Conservation (phyloP, 2,329 filamentous ascomycete species). For the Fusarium begoniae region DNA sequence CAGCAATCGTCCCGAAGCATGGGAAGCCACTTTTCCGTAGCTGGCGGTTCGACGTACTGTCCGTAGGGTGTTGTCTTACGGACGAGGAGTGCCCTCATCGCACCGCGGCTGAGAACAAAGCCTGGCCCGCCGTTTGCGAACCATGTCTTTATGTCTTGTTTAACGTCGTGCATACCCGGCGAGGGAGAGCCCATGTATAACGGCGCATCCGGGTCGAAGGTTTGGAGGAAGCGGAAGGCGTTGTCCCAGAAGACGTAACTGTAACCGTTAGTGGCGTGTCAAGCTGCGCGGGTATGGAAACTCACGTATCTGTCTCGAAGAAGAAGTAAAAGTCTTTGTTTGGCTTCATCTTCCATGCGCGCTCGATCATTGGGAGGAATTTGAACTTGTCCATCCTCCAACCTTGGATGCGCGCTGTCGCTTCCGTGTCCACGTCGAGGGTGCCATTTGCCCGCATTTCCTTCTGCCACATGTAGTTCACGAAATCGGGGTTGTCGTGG, state of each 20-base stretch:
- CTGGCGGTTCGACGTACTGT: constrained; percentile 51
- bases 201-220: constrained; percentile 54
- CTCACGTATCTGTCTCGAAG: constrained; percentile 64
- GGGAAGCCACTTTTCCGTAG: constrained; percentile 52
- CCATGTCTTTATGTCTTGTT: constrained; percentile 49
- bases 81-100: constrained; percentile 53
- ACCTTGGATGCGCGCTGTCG: constrained; percentile 49
- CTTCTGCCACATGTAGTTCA: constrained; percentile 53
- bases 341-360: constrained; percentile 57
- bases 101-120: constrained; percentile 56
- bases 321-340: constrained; percentile 65
- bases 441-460: constrained; percentile 47
- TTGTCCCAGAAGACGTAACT: constrained; percentile 51
- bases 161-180: constrained; percentile 48
- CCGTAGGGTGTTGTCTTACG: constrained; percentile 46
- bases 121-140: constrained; percentile 61
- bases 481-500: constrained; percentile 49
- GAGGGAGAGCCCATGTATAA: constrained; percentile 61
- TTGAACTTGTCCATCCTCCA: constrained; percentile 67
- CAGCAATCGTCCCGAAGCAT: constrained; percentile 59
- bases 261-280: neutral
- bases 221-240: constrained; percentile 59
- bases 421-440: constrained; percentile 44
- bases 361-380: constrained; percentile 64
- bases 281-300: neutral